A percentile compares a stretch with the other conserved stretches of the same genome.
Conservation (phyloP, 1,284 basidiomycete genomes). For the Hypsizygus ulmarius region DNA sequence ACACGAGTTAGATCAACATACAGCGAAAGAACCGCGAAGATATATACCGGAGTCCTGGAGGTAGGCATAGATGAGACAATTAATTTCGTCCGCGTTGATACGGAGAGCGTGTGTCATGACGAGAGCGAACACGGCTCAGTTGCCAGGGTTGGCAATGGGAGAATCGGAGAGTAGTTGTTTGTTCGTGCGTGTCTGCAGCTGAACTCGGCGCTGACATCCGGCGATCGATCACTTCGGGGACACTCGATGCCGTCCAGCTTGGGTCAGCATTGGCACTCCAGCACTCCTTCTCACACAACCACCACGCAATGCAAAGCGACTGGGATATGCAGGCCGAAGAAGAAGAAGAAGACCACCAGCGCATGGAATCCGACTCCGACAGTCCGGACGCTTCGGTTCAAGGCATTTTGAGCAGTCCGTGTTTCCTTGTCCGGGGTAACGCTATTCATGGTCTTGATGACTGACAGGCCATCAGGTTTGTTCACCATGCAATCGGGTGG, state of each 20-base stretch:
- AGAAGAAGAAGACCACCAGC: constrained; percentile 24
- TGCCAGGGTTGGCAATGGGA: not conserved
- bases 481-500: constrained; percentile 38
- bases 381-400: constrained; percentile 17
- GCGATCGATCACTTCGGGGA: constrained; percentile 11
- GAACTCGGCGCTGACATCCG: not conserved
- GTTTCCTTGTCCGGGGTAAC: not conserved
- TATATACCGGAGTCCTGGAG: constrained; percentile 71
- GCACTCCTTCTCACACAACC: constrained; percentile 1
- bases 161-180: constrained; percentile 6
- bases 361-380: not conserved
- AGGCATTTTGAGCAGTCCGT: constrained; percentile 38
- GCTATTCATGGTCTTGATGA: not conserved
- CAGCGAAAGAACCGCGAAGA: not conserved
- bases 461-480: constrained; percentile 31
- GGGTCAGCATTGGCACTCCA: constrained; percentile 3
- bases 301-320: constrained; percentile 20
- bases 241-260: constrained; percentile 14
- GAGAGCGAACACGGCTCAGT: not conserved
- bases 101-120: constrained; percentile 47
- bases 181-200: constrained; percentile 11
- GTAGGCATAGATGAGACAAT: constrained; percentile 80
- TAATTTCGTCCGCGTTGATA: constrained; percentile 80
- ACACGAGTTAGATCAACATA: constrained; percentile 2
- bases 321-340: constrained; percentile 26